These are phyloP conservation scores for Magnolia kwangsiensis DNA, from an alignment of 164 flowering plant genomes.

Conservation along the genomic window DNA sequence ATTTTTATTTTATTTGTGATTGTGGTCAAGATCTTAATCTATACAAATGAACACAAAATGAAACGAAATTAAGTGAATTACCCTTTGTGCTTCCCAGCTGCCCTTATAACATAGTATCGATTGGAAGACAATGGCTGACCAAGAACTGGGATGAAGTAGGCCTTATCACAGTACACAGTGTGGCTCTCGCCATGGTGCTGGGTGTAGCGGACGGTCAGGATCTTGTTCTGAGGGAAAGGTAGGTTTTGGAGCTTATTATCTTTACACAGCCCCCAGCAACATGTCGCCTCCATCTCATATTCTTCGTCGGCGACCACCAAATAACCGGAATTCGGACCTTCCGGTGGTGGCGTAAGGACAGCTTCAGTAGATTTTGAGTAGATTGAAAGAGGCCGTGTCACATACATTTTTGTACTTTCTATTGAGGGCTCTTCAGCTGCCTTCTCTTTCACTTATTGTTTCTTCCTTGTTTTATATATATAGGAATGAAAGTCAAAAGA, in stretches of 20 bases:
- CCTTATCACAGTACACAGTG: slow-evolving; percentile 6
- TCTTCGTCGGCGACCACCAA: slow-evolving; percentile 36
- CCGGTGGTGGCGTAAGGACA: slow-evolving; percentile 18
- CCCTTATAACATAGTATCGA: slow-evolving; percentile 40
- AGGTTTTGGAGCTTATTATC: slow-evolving; percentile 13
- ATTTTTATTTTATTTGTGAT: too few relatives aligned
- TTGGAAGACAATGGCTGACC: slow-evolving; percentile 55
- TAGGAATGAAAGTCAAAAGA: too few relatives aligned
- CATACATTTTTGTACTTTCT: slow-evolving; percentile 26
- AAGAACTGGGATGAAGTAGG: slow-evolving; percentile 46
- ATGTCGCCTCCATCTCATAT: slow-evolving; percentile 17
- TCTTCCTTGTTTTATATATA: too few relatives aligned
- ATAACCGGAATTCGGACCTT: slow-evolving; percentile 34
- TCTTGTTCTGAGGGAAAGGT: slow-evolving; percentile 47
- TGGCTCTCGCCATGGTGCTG: neutral
- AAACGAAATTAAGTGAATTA: slow-evolving; percentile 7
- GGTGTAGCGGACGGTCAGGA: slow-evolving; percentile 8
- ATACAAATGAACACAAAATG: too few relatives aligned
- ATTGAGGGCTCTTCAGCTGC: too few relatives aligned
- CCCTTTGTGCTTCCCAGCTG: slow-evolving; percentile 53
- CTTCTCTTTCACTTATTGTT: too few relatives aligned
- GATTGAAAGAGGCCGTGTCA: slow-evolving; percentile 40
- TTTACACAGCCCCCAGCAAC: slow-evolving; percentile 30
- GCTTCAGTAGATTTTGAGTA: slow-evolving; percentile 18
- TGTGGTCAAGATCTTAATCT: too few relatives aligned